A percentile compares a stretch with the other conserved stretches of the same genome.
phyloP scores from a whole-genome alignment of 2,329 filamentous ascomycete species.

The Scytalidium sp. region DNA sequence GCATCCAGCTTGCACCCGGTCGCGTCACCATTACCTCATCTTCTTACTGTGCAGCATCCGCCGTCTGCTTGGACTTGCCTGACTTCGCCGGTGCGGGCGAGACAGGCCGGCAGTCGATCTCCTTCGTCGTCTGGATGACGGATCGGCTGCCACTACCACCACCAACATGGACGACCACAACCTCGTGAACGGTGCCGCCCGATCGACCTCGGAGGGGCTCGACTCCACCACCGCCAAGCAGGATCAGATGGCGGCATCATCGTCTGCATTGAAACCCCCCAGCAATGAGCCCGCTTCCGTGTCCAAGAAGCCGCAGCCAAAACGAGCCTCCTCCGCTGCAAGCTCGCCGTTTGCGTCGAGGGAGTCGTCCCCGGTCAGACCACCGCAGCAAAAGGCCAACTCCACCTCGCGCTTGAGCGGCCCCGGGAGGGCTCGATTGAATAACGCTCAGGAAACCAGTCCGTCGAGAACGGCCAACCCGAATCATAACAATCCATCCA shows the following conservation, averaged over 20 bases:
- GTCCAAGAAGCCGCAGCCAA: conserved; percentile 21
- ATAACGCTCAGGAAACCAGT: conserved; percentile 62
- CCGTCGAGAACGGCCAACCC: conserved; percentile 50
- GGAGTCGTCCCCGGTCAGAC: conserved; percentile 41
- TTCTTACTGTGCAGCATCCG: too few species aligned
- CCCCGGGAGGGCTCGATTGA: conserved; percentile 58
- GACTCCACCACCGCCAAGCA: neutral
- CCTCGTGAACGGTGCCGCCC: neutral
- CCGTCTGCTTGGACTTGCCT: too few species aligned
- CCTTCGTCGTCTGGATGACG: neutral
- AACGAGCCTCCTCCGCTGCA: conserved; percentile 31
- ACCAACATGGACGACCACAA: neutral
- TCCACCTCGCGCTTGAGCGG: conserved; percentile 21
- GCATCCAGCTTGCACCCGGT: neutral
- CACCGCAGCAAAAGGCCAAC: conserved; percentile 18
- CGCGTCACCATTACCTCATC: neutral
- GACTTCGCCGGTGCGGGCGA: neutral
- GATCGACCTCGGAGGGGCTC: neutral
- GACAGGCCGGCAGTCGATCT: neutral
- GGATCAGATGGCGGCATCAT: neutral
- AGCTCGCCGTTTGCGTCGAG: conserved; percentile 45
- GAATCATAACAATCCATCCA: conserved; percentile 47
- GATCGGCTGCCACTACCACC: neutral
- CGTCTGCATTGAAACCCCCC: neutral
- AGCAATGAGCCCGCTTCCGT: conserved; percentile 14